Conservation (phyloP, 2,329 filamentous ascomycete genomes). For the Calonectria naviculata region DNA sequence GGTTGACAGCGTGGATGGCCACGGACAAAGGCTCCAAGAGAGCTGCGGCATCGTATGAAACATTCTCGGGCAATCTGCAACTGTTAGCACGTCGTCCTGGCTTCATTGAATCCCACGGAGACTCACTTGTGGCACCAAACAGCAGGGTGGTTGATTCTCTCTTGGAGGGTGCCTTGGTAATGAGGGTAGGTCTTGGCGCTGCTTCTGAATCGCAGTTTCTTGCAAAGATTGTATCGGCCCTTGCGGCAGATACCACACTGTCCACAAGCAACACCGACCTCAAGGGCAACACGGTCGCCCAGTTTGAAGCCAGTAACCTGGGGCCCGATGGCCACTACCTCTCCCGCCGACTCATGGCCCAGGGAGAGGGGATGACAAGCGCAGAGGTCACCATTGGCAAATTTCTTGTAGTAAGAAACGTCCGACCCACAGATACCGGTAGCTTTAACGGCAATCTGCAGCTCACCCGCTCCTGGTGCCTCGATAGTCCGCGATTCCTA, state of each 20-base stretch:
- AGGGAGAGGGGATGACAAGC: slow-evolving; percentile 73
- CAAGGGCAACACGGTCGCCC: slow-evolving; percentile 69
- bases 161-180: slow-evolving; percentile 71
- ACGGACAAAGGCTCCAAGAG: slow-evolving; percentile 72
- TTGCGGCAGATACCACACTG: slow-evolving; percentile 62
- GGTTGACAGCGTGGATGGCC: slow-evolving; percentile 70
- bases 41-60: slow-evolving; percentile 70
- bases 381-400: slow-evolving; percentile 77
- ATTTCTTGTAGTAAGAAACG: slow-evolving; percentile 78
- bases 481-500: slow-evolving; percentile 64
- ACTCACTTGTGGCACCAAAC: slow-evolving; percentile 71
- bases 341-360: slow-evolving; percentile 71
- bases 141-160: slow-evolving; percentile 71
- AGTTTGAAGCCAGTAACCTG: slow-evolving; percentile 62
- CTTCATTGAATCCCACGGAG: not conserved
- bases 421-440: slow-evolving; percentile 79
- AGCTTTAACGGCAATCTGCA: slow-evolving; percentile 73
- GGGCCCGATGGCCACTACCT: slow-evolving; percentile 66
- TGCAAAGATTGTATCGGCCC: slow-evolving; percentile 72
- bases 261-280: slow-evolving; percentile 66
- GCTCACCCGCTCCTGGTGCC: slow-evolving; percentile 61
- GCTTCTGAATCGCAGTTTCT: slow-evolving; percentile 70
- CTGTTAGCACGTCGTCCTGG: slow-evolving; percentile 14
- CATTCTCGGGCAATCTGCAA: slow-evolving; percentile 65
- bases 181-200: slow-evolving; percentile 73